These are phyloP conservation scores for Diaporthe helianthi DNA, from an alignment of 2,329 filamentous ascomycete genomes.

Conservation along the genomic window DNA sequence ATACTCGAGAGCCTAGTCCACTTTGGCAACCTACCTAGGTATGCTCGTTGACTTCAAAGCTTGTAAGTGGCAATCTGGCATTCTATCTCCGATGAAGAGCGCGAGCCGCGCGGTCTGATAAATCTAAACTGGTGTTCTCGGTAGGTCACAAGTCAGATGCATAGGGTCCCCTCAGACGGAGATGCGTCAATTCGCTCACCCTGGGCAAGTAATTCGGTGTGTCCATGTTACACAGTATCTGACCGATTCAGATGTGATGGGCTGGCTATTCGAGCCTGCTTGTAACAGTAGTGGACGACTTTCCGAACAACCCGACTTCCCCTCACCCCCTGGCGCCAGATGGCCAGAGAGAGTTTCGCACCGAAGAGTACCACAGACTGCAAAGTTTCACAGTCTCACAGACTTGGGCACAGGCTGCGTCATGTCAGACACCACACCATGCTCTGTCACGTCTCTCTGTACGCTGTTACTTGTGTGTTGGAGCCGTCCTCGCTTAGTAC, in stretches of 20 bases:
- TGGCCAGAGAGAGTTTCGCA: no score
- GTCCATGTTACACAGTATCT: fast-evolving
- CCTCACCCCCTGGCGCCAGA: neutral
- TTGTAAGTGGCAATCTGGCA: neutral
- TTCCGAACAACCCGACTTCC: no score
- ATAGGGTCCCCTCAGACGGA: neutral
- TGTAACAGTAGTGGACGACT: no score
- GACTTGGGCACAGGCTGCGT: no score
- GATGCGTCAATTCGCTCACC: no score
- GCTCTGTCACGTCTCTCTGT: no score
- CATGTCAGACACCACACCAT: neutral
- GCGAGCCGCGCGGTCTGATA: no score
- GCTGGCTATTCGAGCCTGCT: neutral
- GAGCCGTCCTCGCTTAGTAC: no score
- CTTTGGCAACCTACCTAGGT: no score
- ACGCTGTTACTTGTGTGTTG: no score
- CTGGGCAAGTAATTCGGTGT: neutral
- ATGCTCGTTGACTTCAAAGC: neutral
- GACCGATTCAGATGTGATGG: no score
- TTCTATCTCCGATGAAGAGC: neutral
- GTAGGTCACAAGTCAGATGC: neutral
- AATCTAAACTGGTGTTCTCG: no score
- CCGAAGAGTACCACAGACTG: neutral
- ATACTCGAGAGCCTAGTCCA: neutral
- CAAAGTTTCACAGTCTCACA: neutral